These are phyloP conservation scores for Ceratocystis variospora DNA, from an alignment of 2,329 filamentous ascomycete genomes.

Conservation along the genomic window DNA sequence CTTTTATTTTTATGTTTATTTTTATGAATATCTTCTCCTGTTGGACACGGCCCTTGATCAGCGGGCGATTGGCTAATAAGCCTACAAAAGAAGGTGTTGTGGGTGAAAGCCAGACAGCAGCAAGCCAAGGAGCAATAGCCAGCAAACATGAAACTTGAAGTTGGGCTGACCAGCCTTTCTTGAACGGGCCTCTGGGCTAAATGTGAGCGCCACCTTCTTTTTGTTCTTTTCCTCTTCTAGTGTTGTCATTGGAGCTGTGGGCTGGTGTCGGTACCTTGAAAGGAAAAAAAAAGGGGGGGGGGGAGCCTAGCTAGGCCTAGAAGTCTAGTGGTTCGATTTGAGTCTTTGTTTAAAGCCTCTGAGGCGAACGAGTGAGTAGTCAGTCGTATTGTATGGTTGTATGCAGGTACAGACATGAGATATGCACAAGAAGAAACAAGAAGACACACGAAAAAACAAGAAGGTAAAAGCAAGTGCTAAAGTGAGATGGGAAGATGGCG, in stretches of 20 bases:
- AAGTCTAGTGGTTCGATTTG: no score
- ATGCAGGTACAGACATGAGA: slow-evolving; percentile 2
- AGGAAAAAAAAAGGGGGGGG: neutral
- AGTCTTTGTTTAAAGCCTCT: neutral
- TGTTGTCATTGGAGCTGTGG: neutral
- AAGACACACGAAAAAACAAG: neutral
- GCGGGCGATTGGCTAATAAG: neutral
- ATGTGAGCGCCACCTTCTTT: neutral
- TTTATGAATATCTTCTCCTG: neutral
- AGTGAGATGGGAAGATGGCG: neutral
- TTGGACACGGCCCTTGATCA: neutral
- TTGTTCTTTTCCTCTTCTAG: neutral
- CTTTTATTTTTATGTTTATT: neutral
- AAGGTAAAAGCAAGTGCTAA: neutral
- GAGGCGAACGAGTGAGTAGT: neutral
- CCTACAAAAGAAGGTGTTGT: neutral
- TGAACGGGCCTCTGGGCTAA: neutral
- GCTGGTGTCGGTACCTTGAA: neutral
- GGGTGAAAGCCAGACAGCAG: neutral
- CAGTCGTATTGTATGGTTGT: neutral
- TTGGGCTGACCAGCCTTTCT: neutral
- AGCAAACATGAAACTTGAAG: slow-evolving; percentile 1
- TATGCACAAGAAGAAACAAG: neutral
- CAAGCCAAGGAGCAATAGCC: neutral
- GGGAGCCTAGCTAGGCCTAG: no score